A percentile compares a stretch with the other conserved stretches of the same genome.
Conservation (phyloP, 1,284 basidiomycete species). For the Ustilago vetiveriae region DNA sequence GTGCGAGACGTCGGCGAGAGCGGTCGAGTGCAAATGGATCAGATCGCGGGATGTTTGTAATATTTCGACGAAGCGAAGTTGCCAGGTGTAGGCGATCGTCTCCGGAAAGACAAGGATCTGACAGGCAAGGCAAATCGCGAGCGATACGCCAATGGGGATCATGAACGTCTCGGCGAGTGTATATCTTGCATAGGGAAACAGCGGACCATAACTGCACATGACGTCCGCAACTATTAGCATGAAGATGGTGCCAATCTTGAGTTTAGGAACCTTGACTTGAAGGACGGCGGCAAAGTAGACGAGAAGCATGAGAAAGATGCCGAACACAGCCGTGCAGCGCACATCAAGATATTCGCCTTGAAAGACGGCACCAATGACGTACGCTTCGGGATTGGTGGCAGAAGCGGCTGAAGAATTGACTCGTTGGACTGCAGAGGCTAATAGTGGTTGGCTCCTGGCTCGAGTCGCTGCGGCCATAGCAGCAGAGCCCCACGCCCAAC, state of each 20-base stretch:
- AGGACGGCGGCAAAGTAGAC: slow-evolving; percentile 74
- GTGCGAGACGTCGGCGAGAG: slow-evolving; percentile 18
- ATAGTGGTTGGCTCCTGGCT: slow-evolving; percentile 72
- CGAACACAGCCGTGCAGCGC: slow-evolving; percentile 72
- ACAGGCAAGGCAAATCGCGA: slow-evolving; percentile 46
- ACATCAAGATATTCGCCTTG: slow-evolving; percentile 77
- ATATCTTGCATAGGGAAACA: slow-evolving; percentile 77
- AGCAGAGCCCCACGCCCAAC: slow-evolving; percentile 80
- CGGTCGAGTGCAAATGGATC: slow-evolving; percentile 18
- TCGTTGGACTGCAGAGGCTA: slow-evolving; percentile 70
- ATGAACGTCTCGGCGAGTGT: slow-evolving; percentile 70
- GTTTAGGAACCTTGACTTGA: slow-evolving; percentile 74
- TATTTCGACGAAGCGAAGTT: slow-evolving; percentile 62
- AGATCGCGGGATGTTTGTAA: slow-evolving; percentile 21
- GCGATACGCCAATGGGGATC: slow-evolving; percentile 41
- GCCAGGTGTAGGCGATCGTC: slow-evolving; percentile 73
- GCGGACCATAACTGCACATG: slow-evolving; percentile 69
- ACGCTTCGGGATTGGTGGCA: slow-evolving; percentile 60
- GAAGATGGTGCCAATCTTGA: slow-evolving; percentile 72
- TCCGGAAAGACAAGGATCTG: slow-evolving; percentile 78
- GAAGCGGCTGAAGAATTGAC: slow-evolving; percentile 65
- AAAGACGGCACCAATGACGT: slow-evolving; percentile 71
- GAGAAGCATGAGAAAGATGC: slow-evolving; percentile 77
- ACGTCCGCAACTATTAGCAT: slow-evolving; percentile 54
- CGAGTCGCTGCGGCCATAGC: slow-evolving; percentile 76